A percentile compares a stretch with the other conserved stretches of the same genome.
phyloP scores from a whole-genome alignment of 2,329 filamentous ascomycete species.

The Xylaria sp. region DNA sequence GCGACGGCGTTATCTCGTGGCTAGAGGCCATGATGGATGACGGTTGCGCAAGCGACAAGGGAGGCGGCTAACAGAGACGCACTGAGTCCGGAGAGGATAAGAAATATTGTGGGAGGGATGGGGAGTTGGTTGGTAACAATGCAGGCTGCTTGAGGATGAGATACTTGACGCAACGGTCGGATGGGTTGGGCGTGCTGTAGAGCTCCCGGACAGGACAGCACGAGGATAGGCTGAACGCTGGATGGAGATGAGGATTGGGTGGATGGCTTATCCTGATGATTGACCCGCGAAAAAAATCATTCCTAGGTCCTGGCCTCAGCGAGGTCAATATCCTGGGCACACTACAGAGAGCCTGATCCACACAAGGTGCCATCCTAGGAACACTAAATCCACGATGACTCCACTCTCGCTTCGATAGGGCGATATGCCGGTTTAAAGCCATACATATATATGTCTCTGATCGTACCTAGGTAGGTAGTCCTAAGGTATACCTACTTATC shows the following conservation, averaged over 20 bases:
- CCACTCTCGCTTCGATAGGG: not conserved
- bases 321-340: conserved; percentile 20
- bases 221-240: too few relatives aligned
- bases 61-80: conserved; percentile 34
- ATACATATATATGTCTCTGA: too few relatives aligned
- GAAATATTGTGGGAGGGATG: not conserved
- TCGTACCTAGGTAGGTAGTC: too few relatives aligned
- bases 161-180: not conserved
- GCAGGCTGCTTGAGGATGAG: not conserved
- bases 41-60: conserved; percentile 25
- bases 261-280: conserved; percentile 15
- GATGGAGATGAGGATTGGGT: conserved; percentile 8
- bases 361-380: conserved; percentile 15
- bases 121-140: too few relatives aligned
- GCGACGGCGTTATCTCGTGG: conserved; percentile 47
- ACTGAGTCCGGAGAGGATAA: conserved; percentile 12
- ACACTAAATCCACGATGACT: not conserved
- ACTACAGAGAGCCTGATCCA: too few relatives aligned
- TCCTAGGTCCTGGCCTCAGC: conserved; percentile 20
- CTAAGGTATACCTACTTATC: not conserved
- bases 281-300: conserved; percentile 29
- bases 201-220: conserved; percentile 10
- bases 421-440: not conserved
- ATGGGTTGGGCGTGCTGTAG: not conserved
- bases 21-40: conserved; percentile 56